phyloP scores from a whole-genome alignment of 495 filamentous ascomycete species.

The Penicillium crystallinum region DNA sequence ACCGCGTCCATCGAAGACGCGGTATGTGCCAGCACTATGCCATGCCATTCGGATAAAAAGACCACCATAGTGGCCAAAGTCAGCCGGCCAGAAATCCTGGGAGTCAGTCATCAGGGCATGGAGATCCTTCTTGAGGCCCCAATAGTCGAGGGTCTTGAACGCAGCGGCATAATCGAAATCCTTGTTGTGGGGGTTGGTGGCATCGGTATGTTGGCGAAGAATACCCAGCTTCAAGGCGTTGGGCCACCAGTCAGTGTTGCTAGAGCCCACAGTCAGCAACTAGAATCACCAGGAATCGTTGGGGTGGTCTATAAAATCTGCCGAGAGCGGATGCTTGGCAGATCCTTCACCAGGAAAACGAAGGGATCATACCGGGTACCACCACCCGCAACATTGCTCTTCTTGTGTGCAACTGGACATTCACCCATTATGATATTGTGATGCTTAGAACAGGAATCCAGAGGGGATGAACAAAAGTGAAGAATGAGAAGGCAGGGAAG shows the following conservation, averaged over 20 bases:
- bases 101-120: constrained; percentile 64
- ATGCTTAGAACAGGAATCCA: not conserved
- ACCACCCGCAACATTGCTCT: constrained; percentile 53
- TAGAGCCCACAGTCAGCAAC: not conserved
- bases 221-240: constrained; percentile 58
- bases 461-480: not conserved
- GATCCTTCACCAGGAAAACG: not conserved
- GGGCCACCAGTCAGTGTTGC: constrained; percentile 67
- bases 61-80: constrained; percentile 73
- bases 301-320: not conserved
- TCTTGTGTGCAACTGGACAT: constrained; percentile 45
- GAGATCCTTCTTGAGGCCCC: constrained; percentile 65
- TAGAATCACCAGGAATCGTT: not conserved
- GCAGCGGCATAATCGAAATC: constrained; percentile 65
- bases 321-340: not conserved
- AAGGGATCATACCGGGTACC: constrained; percentile 40
- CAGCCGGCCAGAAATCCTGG: constrained; percentile 71
- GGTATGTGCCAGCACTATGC: constrained; percentile 72
- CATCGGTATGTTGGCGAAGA: constrained; percentile 61
- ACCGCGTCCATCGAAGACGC: constrained; percentile 64
- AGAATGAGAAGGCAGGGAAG: not conserved
- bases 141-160: constrained; percentile 67
- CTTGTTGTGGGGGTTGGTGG: constrained; percentile 53
- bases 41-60: constrained; percentile 74
- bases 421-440: constrained; percentile 26